Conservation (phyloP, 176 grass and related monocot genomes). For the Pharus latifolius region DNA sequence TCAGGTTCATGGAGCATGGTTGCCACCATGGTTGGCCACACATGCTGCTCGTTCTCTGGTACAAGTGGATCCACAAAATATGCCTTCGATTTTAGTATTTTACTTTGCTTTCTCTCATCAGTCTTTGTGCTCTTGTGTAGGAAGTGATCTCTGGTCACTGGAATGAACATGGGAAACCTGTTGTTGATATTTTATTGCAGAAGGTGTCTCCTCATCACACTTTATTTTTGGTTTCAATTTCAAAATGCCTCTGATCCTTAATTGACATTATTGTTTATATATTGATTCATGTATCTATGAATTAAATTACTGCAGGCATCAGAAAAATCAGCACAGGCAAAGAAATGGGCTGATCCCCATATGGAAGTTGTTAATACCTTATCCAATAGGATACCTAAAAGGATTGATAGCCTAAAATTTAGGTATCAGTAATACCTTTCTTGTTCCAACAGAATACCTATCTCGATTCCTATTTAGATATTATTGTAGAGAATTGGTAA, state of each 20-base stretch:
- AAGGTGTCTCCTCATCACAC: conserved; percentile 34
- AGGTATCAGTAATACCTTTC: too few relatives aligned
- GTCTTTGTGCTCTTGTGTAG: conserved; percentile 26
- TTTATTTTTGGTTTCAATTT: background rate
- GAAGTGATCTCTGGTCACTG: conserved; percentile 57
- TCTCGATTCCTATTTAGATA: too few relatives aligned
- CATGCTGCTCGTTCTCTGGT: conserved; percentile 42
- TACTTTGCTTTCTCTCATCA: conserved; percentile 12
- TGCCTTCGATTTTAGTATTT: conserved; percentile 8
- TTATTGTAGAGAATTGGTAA: too few relatives aligned
- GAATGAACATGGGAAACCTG: conserved; percentile 68
- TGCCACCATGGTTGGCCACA: conserved; percentile 74
- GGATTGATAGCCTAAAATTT: too few relatives aligned
- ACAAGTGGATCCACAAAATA: conserved; percentile 3
- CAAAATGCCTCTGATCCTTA: background rate
- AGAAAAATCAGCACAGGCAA: conserved; percentile 55
- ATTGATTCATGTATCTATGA: conserved; percentile 2
- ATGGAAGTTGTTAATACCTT: conserved; percentile 46
- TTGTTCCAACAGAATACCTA: too few relatives aligned
- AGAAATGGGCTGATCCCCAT: conserved; percentile 74
- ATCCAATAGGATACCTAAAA: too few relatives aligned
- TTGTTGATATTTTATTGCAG: conserved; percentile 42
- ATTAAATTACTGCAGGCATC: conserved; percentile 53
- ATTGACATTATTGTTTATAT: background rate
- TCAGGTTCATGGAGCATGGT: conserved; percentile 81